A percentile compares a stretch with the other conserved stretches of the same genome.
Conservation (phyloP, 140 eudicot genomes). For the Anethum foeniculum region DNA sequence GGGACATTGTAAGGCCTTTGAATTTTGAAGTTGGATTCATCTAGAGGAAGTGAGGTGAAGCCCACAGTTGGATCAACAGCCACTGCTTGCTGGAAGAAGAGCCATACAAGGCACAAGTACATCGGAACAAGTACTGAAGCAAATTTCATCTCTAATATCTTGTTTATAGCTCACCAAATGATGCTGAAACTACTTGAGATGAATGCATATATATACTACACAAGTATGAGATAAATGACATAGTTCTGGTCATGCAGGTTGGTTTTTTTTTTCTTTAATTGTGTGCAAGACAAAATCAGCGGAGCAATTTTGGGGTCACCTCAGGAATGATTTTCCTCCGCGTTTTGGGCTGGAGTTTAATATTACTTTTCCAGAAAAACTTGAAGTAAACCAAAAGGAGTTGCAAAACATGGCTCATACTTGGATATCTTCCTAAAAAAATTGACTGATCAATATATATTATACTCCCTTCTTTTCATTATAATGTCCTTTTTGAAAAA, state of each 20-base stretch:
- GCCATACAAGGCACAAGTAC: neutral
- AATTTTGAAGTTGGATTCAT: conserved; percentile 12
- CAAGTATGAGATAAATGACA: neutral
- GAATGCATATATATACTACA: neutral
- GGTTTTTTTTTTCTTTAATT: neutral
- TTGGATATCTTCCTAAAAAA: neutral
- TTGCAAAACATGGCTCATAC: neutral
- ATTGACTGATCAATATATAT: neutral
- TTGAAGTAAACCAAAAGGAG: neutral
- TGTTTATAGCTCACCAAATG: neutral
- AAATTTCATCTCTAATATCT: neutral
- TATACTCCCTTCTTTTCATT: too few relatives aligned
- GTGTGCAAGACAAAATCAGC: neutral
- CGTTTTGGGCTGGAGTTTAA: neutral
- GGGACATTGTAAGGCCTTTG: conserved; percentile 18
- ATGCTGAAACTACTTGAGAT: neutral
- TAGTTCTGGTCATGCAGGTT: neutral
- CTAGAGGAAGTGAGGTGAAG: conserved; percentile 14
- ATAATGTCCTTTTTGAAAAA: too few relatives aligned
- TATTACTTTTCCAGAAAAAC: neutral
- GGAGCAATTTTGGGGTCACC: neutral
- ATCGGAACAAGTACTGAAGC: neutral
- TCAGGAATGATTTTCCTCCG: neutral
- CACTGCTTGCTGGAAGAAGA: neutral
- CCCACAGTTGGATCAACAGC: conserved; percentile 20